Base-by-base conservation (phyloP, 1,284 basidiomycete species). In the Erythrobasidium hasegawianum region DNA sequence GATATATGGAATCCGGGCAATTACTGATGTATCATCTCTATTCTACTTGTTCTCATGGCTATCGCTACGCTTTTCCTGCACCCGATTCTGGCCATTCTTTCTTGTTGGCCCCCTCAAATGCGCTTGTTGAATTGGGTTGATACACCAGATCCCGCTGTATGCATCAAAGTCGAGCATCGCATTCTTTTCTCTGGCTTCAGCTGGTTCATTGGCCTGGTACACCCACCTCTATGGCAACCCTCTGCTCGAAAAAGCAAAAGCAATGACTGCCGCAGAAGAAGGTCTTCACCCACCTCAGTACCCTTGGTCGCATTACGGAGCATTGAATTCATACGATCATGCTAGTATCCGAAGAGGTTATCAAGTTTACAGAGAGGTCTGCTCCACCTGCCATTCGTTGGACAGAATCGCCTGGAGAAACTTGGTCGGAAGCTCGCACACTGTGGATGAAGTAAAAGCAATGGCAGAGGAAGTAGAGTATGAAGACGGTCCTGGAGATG, bases 351-450 rank as follows among this genome's bases (percentile, higher is more conserved):
- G 96, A 76, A 87, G 96, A 77, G 96, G 96, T 29, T 98, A 96
- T 83, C 89, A 92, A 80, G 96, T 99, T 57, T 99, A 99, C 83
- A 90, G 93, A 69, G 95, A 98, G 81, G 96, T 99, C 68, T 98
- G 96, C 79, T 89, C 95, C 5, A 90, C 96, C 16, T 99, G 96
- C 81, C 96, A 99, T 80, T 98, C 96, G 54, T 86, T 99, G 68
- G 91, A 98, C 82, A 92, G 96, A 75, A 94, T 98, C 77, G 96
- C 96, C 70, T 99, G 96, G 96, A 90, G 96, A 77, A 99, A 98
- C 82, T 83, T 99, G 68, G 96, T 99, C 73, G 96, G 93, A 77
- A 91, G 97, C 67, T 97, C 93, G 41, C 96, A 98, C 81, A 91
- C 88, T 70, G 95, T 84, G 57, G 90, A 95, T 73, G 95, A 99